Conservation (phyloP, 129 eudicot species). For the Arctium minus region DNA sequence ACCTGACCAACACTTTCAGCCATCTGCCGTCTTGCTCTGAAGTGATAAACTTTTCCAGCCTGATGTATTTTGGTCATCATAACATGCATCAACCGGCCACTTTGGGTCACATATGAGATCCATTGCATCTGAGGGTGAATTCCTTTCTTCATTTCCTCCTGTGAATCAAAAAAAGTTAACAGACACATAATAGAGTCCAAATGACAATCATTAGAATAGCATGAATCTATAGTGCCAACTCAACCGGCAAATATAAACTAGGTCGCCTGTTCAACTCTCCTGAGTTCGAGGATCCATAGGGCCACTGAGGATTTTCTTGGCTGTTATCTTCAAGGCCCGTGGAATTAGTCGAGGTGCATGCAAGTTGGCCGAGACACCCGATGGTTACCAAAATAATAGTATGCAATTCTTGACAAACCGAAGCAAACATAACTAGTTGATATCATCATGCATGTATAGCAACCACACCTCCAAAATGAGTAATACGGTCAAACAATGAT, state of each 20-base stretch:
- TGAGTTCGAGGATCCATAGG: too few species aligned
- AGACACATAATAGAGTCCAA: not conserved
- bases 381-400: not conserved
- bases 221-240: not conserved
- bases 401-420: not conserved
- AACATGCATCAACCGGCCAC: slow-evolving; percentile 78
- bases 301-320: too few species aligned
- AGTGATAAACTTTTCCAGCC: slow-evolving; percentile 85
- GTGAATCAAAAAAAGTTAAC: not conserved
- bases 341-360: not conserved
- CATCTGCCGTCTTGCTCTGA: slow-evolving; percentile 80
- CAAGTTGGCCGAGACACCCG: not conserved
- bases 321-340: too few species aligned
- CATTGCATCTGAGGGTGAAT: slow-evolving; percentile 99
- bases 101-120: slow-evolving; percentile 92
- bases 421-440: not conserved
- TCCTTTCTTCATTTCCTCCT: slow-evolving; percentile 89
- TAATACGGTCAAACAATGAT: not conserved
- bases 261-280: not conserved
- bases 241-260: not conserved
- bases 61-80: slow-evolving; percentile 88
- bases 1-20: slow-evolving; percentile 80
- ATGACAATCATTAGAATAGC: not conserved
- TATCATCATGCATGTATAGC: not conserved
- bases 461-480: not conserved